Conservation (phyloP, 352 stramenopile genomes). For the Globisporangium alternatum region DNA sequence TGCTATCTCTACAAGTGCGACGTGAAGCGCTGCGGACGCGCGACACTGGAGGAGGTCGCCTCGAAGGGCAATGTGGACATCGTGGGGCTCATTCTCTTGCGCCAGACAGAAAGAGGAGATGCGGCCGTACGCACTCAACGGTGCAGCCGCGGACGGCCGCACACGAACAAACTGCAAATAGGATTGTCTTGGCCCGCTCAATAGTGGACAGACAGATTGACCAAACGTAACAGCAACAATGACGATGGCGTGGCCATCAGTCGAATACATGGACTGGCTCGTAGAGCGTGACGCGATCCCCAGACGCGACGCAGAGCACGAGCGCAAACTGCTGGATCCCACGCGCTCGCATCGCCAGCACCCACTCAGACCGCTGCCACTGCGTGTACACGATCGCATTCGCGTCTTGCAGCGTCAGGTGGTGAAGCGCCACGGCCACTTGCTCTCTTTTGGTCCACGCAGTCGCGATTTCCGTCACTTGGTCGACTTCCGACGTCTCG, state of each 20-base stretch:
- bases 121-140: too few species aligned
- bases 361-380: neutral
- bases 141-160: too few species aligned
- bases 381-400: conserved; percentile 2
- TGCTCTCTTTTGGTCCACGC: neutral
- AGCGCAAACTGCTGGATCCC: neutral
- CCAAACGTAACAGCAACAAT: too few species aligned
- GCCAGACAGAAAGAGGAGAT: too few species aligned
- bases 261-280: neutral
- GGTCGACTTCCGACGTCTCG: neutral
- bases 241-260: neutral
- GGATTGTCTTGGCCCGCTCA: too few species aligned
- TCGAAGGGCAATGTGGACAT: too few species aligned
- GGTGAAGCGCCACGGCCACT: neutral
- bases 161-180: too few species aligned
- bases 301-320: conserved; percentile 1
- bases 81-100: too few species aligned
- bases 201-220: too few species aligned
- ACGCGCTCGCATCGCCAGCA: neutral
- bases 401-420: neutral
- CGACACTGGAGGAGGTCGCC: too few species aligned
- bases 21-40: too few species aligned
- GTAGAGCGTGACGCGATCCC: neutral
- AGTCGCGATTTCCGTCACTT: neutral
- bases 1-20: too few species aligned